Evolutionary conservation across 352 stramenopile species (phyloP).

Genomic region (Pythium apleroticum): DNA sequence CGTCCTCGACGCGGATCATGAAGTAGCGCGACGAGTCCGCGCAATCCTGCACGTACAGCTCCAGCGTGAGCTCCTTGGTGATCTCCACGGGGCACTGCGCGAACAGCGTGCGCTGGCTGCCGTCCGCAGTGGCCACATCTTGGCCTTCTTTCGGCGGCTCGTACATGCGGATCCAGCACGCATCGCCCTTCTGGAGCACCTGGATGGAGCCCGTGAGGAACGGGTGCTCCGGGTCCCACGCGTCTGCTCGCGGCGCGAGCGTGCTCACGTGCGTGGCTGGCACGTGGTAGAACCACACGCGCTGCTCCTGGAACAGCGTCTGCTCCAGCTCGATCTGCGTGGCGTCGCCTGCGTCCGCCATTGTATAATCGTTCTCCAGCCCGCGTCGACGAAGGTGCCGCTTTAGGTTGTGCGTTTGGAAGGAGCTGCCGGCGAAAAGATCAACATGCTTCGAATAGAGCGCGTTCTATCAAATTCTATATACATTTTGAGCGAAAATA

Average conservation of each 20-base stretch:
- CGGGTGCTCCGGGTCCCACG: constrained; percentile 79
- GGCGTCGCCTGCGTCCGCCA: neutral
- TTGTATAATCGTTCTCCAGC: constrained; percentile 2
- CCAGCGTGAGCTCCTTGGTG: constrained; percentile 52
- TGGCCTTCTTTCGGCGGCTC: constrained; percentile 41
- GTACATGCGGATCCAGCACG: constrained; percentile 73
- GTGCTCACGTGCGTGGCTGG: constrained; percentile 63
- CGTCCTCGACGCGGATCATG: constrained; percentile 84
- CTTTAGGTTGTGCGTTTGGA: neutral
- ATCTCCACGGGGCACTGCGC: constrained; percentile 80
- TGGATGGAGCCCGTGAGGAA: constrained; percentile 73
- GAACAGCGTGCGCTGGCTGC: constrained; percentile 48
- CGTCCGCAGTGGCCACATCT: neutral
- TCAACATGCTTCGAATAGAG: constrained; percentile 25
- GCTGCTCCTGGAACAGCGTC: constrained; percentile 67
- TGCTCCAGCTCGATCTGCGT: constrained; percentile 54
- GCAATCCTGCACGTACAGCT: constrained; percentile 84
- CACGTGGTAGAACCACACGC: constrained; percentile 88
- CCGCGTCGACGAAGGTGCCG: constrained; percentile 3
- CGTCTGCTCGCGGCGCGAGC: constrained; percentile 73
- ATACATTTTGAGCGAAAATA: constrained; percentile 26
- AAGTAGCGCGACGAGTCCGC: constrained; percentile 89
- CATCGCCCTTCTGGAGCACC: constrained; percentile 73
- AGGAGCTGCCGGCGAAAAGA: constrained; percentile 18
- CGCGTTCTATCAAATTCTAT: constrained; percentile 32